phyloP scores from a whole-genome alignment of 1,139 yeast species.

The Pichia sp. region DNA sequence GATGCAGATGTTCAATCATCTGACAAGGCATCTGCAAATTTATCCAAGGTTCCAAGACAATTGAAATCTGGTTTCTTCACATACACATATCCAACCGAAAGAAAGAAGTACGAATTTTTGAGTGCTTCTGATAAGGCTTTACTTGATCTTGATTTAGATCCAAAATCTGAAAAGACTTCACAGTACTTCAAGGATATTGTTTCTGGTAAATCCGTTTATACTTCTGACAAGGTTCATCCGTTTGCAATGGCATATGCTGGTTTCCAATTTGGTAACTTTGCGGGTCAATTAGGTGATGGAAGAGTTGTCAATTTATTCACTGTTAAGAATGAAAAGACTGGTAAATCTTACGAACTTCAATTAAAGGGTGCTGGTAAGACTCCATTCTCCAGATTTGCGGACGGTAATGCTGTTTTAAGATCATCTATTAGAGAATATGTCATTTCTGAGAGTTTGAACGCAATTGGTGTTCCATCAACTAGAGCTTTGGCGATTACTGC shows the following conservation, averaged over 20 bases:
- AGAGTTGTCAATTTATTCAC: slow-evolving; percentile 83
- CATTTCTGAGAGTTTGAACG: slow-evolving; percentile 77
- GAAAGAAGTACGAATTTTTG: slow-evolving; percentile 54
- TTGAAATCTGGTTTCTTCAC: slow-evolving; percentile 68
- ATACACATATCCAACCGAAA: slow-evolving; percentile 62
- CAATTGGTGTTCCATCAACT: slow-evolving; percentile 84
- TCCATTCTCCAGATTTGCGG: slow-evolving; percentile 93
- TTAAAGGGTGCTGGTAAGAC: slow-evolving; percentile 91
- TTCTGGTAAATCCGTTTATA: slow-evolving; percentile 46
- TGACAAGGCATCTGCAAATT: slow-evolving; percentile 28
- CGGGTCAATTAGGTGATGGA: slow-evolving; percentile 97
- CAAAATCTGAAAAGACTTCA: slow-evolving; percentile 32
- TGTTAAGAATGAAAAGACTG: slow-evolving; percentile 40
- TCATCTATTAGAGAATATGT: slow-evolving; percentile 88
- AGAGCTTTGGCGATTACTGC: slow-evolving; percentile 73
- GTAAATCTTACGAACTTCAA: slow-evolving; percentile 60
- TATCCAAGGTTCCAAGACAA: slow-evolving; percentile 42
- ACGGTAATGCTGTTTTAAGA: slow-evolving; percentile 90
- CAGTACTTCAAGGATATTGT: slow-evolving; percentile 53
- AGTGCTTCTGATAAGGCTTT: slow-evolving; percentile 63
- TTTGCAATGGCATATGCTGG: slow-evolving; percentile 95
- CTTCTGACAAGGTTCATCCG: slow-evolving; percentile 46
- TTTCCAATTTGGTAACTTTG: slow-evolving; percentile 94
- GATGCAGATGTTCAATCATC: slow-evolving; percentile 48
- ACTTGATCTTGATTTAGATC: slow-evolving; percentile 55